Evolutionary conservation across 2,329 filamentous ascomycete species (phyloP).

Genomic region (Microcyclosporella mali): DNA sequence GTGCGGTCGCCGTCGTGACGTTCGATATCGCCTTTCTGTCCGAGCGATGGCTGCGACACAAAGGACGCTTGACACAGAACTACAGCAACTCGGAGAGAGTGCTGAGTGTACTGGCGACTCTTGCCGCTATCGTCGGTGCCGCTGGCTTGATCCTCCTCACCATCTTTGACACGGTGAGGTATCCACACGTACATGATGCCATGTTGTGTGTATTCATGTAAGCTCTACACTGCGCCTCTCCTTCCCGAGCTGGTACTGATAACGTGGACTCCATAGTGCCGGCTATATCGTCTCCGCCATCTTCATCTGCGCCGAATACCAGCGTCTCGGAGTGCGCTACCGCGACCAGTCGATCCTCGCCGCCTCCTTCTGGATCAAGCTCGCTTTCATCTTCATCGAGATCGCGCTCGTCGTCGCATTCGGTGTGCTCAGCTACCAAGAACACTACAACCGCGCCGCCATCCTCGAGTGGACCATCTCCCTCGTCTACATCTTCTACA

Average conservation of each 20-base stretch:
- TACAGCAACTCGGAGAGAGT: slow-evolving; percentile 57
- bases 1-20: slow-evolving; percentile 64
- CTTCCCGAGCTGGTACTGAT: slow-evolving; percentile 3
- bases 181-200: slow-evolving; percentile 62
- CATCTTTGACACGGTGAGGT: slow-evolving; percentile 74
- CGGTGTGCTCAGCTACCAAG: slow-evolving; percentile 38
- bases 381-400: slow-evolving; percentile 76
- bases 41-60: slow-evolving; percentile 81
- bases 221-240: slow-evolving; percentile 5
- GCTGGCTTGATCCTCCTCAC: slow-evolving; percentile 73
- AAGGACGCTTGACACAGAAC: slow-evolving; percentile 71
- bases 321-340: slow-evolving; percentile 74
- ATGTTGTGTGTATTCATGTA: slow-evolving; percentile 77
- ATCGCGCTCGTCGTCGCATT: slow-evolving; percentile 68
- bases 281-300: slow-evolving; percentile 82
- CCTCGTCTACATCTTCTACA: slow-evolving; percentile 81
- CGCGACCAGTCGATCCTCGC: slow-evolving; percentile 67
- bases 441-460: slow-evolving; percentile 60
- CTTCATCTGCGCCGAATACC: slow-evolving; percentile 86
- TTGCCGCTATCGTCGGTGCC: slow-evolving; percentile 68
- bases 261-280: slow-evolving; percentile 29
- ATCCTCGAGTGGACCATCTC: slow-evolving; percentile 74
- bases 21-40: slow-evolving; percentile 74
- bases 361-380: slow-evolving; percentile 80
- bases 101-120: slow-evolving; percentile 54